Conservation (phyloP, 495 filamentous ascomycete genomes). For the Cercophora samala region DNA sequence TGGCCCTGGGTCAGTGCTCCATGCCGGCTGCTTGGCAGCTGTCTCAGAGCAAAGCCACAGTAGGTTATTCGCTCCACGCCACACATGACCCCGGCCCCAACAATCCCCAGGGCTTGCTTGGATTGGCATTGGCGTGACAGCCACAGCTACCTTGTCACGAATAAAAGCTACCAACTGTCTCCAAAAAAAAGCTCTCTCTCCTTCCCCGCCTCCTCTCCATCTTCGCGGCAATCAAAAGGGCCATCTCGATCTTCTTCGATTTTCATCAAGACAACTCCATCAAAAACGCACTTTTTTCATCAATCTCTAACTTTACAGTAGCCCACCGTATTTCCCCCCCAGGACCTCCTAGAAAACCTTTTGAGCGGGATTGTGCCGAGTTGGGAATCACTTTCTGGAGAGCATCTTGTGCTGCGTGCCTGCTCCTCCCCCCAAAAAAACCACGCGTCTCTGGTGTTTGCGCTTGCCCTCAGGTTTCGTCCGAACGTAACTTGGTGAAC, state of each 20-base stretch:
- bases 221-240: no score
- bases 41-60: neutral
- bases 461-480: neutral
- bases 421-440: neutral
- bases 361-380: conserved; percentile 1
- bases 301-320: conserved; percentile 10
- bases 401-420: neutral
- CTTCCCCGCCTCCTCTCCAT: neutral
- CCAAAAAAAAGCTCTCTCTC: neutral
- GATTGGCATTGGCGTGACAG: neutral
- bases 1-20: neutral
- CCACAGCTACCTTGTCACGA: neutral
- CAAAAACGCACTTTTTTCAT: conserved; percentile 6
- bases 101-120: neutral
- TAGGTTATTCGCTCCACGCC: neutral
- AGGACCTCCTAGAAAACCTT: neutral
- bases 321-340: conserved; percentile 1
- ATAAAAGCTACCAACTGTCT: neutral
- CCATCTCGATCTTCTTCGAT: neutral
- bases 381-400: neutral
- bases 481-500: neutral
- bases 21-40: neutral
- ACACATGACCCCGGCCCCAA: neutral
- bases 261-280: neutral
- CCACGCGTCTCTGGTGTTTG: neutral